Evolutionary conservation across 345 rosid genomes (phyloP).

Genomic region (Zanthoxylum bungeanum): DNA sequence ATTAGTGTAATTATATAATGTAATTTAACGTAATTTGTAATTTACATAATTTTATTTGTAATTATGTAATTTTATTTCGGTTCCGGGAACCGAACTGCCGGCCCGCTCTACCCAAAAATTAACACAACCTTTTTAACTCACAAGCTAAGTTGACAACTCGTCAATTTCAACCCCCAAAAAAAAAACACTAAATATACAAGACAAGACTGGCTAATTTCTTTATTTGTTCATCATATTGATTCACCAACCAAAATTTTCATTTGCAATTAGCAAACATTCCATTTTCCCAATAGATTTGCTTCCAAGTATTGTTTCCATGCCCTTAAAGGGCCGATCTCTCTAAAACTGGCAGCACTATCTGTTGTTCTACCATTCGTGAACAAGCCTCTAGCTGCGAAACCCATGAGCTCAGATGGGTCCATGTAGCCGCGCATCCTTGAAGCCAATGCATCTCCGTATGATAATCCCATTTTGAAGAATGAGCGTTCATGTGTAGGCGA

Average conservation of each 20-base stretch:
- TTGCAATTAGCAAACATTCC: slow-evolving; percentile 18
- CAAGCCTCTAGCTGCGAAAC: slow-evolving; percentile 76
- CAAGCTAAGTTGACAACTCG: background rate
- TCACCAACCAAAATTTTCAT: background rate
- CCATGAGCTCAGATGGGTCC: slow-evolving; percentile 62
- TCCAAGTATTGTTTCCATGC: slow-evolving; percentile 56
- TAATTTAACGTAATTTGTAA: too few species aligned
- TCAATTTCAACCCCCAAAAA: background rate
- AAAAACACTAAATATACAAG: background rate
- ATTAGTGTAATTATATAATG: too few species aligned
- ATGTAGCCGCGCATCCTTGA: slow-evolving; percentile 45
- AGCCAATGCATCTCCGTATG: slow-evolving; percentile 32
- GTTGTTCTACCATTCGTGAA: slow-evolving; percentile 31
- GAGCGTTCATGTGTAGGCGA: background rate
- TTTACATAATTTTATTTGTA: too few species aligned
- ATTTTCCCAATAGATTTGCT: slow-evolving; percentile 29
- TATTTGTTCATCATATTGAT: background rate
- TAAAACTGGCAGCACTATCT: slow-evolving; percentile 2
- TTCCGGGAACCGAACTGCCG: too few species aligned
- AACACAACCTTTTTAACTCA: background rate
- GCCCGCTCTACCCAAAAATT: too few species aligned
- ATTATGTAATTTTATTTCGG: too few species aligned
- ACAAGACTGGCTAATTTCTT: background rate
- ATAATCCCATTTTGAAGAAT: slow-evolving; percentile 29
- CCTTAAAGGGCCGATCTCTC: slow-evolving; percentile 37